Evolutionary conservation across 257 asterid species (phyloP), one percentile per base, ranked within the genome.

Genomic region (Apocynum venetum): DNA sequence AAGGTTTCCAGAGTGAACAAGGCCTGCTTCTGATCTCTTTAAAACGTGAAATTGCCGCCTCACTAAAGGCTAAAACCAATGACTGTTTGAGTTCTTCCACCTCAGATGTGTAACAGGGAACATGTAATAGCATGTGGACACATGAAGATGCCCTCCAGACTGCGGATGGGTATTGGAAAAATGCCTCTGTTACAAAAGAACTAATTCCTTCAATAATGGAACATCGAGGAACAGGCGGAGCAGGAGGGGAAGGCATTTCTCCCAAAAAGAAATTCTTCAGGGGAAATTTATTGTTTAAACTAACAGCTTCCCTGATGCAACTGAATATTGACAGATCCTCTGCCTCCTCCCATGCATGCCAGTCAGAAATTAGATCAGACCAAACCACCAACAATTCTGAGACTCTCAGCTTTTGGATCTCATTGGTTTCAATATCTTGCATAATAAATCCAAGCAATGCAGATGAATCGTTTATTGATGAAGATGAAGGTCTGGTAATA

Each of bases 291-390:
- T 68, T 72, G 78, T 78, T 77, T 40, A 85, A 79, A 72, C 41
- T 76, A 70, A 85, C 78, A 61, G 84, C 84, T 67, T 78, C 80
- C 74, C 76, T 78, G 59, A 83, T 80, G 80, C 89, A 85, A 41
- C 79, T 69, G 51, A 85, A 85, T 43, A 83, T 80, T 46, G 89
- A 76, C 67, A 83, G 49, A 78, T 85, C 89, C 83, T 85, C 89
- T 69, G 77, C 77, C 46, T 83, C 89, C 60, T 85, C 89, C 89
- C 89, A 85, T 48, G 80, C 87, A 73, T 85, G 77, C 89, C 89
- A 85, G 57, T 85, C 82, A 52, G 86, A 82, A 64, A 85, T 85
- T 38, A 78, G 79, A 76, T 85, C 43, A 72, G 89, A 83, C 89
- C 89, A 85, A 51, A 79, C 78, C 55, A 80, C 83, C 82, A 83